phyloP scores from a whole-genome alignment of 805 yeast species.

The Kodamaea nitidulidarum region DNA sequence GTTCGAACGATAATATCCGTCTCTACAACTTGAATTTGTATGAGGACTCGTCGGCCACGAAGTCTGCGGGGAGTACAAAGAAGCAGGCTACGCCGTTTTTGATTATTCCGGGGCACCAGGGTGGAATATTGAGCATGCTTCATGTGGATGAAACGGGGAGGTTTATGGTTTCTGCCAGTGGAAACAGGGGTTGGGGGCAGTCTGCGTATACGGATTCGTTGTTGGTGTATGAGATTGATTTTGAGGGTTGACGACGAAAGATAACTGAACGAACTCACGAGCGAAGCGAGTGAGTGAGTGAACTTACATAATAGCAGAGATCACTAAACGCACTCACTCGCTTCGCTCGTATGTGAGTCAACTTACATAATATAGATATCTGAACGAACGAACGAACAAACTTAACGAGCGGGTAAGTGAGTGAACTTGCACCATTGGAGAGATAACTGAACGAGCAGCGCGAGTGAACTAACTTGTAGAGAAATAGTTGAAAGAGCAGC shows the following conservation, averaged over 20 bases:
- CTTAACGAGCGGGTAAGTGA: too few relatives aligned
- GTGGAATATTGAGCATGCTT: slow-evolving; percentile 77
- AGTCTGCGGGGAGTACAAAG: slow-evolving; percentile 15
- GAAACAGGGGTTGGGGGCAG: slow-evolving; percentile 91
- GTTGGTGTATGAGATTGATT: slow-evolving; percentile 71
- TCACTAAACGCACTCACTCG: too few relatives aligned
- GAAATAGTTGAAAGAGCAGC: too few relatives aligned
- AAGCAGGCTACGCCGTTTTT: slow-evolving; percentile 65
- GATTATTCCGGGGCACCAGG: slow-evolving; percentile 95
- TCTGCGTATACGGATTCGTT: slow-evolving; percentile 77
- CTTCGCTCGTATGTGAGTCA: too few relatives aligned
- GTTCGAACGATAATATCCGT: slow-evolving; percentile 85
- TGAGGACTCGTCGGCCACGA: slow-evolving; percentile 24
- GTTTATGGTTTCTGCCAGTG: slow-evolving; percentile 87
- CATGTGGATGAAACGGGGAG: slow-evolving; percentile 83
- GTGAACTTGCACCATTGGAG: too few relatives aligned
- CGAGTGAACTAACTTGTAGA: too few relatives aligned
- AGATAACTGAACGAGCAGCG: too few relatives aligned
- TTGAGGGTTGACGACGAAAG: slow-evolving; percentile 4
- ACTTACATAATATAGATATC: too few relatives aligned
- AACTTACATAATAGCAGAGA: too few relatives aligned
- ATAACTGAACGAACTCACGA: too few relatives aligned
- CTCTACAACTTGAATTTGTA: slow-evolving; percentile 66
- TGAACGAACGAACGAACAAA: too few relatives aligned
- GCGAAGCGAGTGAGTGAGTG: too few relatives aligned